Evolutionary conservation across 768 basidiomycete genomes (phyloP).

Genomic region (Glaciozyma martinii): DNA sequence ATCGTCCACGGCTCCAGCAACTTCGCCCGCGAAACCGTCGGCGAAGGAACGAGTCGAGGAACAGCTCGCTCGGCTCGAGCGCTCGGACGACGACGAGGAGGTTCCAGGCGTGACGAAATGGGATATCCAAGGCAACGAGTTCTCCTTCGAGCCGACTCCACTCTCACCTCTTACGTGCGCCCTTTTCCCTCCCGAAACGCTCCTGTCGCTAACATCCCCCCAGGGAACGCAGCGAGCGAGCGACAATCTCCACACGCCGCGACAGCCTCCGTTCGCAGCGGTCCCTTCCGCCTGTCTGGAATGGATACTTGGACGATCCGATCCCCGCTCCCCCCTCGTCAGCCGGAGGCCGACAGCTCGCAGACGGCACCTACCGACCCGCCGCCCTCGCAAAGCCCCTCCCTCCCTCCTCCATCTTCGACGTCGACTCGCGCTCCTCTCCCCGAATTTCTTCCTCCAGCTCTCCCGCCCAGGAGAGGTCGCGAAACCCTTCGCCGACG

Average conservation of each 20-base stretch:
- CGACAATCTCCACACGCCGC: not conserved
- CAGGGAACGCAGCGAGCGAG: not conserved
- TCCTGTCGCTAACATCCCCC: not conserved
- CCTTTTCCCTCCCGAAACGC: not conserved
- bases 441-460: not conserved
- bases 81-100: no score
- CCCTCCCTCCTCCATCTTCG: not conserved
- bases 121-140: no score
- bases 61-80: no score
- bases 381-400: no score
- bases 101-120: no score
- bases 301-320: not conserved
- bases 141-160: no score
- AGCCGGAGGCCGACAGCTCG: not conserved
- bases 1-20: no score
- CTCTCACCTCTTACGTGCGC: not conserved
- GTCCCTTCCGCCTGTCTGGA: not conserved
- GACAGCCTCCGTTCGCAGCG: not conserved
- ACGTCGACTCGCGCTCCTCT: not conserved
- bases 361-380: not conserved
- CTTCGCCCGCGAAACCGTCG: no score
- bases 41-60: no score
- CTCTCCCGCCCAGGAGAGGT: not conserved
- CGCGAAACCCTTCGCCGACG: not conserved
- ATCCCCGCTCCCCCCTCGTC: not conserved